Evolutionary conservation across 2,329 filamentous ascomycete species (phyloP), one percentile per base, ranked within the genome.

Genomic region (Fusarium musae): DNA sequence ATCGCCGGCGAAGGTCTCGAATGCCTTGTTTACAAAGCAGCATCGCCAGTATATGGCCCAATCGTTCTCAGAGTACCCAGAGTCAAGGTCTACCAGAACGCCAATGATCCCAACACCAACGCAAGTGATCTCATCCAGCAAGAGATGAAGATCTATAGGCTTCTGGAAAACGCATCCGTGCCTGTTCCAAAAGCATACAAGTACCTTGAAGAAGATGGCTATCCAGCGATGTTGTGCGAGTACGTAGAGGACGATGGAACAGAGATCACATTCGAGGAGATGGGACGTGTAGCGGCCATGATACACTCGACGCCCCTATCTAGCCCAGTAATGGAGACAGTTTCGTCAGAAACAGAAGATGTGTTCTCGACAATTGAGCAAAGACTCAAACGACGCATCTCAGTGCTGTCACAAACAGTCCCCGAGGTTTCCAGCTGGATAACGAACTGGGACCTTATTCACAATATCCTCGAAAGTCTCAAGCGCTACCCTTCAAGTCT

Each of bases 211-310:
- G 19, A 52, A 13, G 43, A 63, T 42, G 57, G 39, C 0, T 46
- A 69, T 11, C 64, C 66, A 5, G 66, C 49, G 9, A 63, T 69
- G 66, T 10, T 69, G 9, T 68, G 66, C 34, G 64, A 69, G 30
- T 69, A 63, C 21, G 43, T 69, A n/a, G 34, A 56, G 2, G 64
- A 69, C 4, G 57, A 69, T 21, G 64, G 64, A 5, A 69, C 49
- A 2, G 7, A 23, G 0, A 46, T 69, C 13, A 42, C 57, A 0
- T 32, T 28, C 6, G 49, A 57, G 34, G 64, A 69, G 12, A 69
- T 69, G 49, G 66, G 66, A 3, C 57, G 57, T 11, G 57, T 69
- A 13, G 64, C 49, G 4, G 66, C 64, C 1, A 17, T 69, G 28
- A 50, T 69, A 46, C 64, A 69, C 8, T 56, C 64, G 1, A 37